These are phyloP conservation scores for Omphalea diandra DNA, from an alignment of 441 rosid genomes.

Conservation along the genomic window DNA sequence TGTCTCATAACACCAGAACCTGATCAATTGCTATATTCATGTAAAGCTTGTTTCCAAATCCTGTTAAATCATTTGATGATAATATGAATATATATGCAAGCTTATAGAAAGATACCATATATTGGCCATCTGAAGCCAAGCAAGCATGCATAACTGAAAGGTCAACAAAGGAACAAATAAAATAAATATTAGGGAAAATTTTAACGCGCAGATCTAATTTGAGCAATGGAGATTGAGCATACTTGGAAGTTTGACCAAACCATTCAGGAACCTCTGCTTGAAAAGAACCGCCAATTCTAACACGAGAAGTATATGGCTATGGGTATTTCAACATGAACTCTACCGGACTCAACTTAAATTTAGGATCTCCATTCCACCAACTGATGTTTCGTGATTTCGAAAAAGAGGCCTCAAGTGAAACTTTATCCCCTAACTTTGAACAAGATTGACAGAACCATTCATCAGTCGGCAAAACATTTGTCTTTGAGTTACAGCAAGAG, in stretches of 20 bases:
- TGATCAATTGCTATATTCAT: not conserved
- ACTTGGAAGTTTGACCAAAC: slow-evolving; percentile 25
- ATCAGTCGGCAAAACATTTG: slow-evolving; percentile 23
- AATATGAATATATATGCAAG: too few relatives aligned
- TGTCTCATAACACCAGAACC: not conserved
- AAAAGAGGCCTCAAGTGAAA: slow-evolving; percentile 20
- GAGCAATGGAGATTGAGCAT: slow-evolving; percentile 11
- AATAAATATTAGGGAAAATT: not conserved
- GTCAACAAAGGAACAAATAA: not conserved
- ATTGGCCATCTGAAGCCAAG: not conserved
- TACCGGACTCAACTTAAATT: slow-evolving; percentile 17
- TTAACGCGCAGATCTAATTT: not conserved
- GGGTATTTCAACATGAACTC: slow-evolving; percentile 30
- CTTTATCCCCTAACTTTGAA: slow-evolving; percentile 14
- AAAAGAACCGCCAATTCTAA: slow-evolving; percentile 27
- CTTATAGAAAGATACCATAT: not conserved
- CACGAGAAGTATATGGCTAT: slow-evolving; percentile 28
- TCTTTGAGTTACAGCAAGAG: slow-evolving; percentile 30
- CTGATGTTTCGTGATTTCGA: slow-evolving; percentile 18
- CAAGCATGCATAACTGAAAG: not conserved
- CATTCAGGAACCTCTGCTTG: slow-evolving; percentile 39
- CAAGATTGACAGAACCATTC: slow-evolving; percentile 38
- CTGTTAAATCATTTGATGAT: not conserved
- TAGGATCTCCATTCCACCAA: slow-evolving; percentile 18
- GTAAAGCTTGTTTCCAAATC: not conserved